Evolutionary conservation across 2,329 filamentous ascomycete genomes (phyloP), one percentile per base, ranked within the genome.

Genomic region (Fusarium dimerum): DNA sequence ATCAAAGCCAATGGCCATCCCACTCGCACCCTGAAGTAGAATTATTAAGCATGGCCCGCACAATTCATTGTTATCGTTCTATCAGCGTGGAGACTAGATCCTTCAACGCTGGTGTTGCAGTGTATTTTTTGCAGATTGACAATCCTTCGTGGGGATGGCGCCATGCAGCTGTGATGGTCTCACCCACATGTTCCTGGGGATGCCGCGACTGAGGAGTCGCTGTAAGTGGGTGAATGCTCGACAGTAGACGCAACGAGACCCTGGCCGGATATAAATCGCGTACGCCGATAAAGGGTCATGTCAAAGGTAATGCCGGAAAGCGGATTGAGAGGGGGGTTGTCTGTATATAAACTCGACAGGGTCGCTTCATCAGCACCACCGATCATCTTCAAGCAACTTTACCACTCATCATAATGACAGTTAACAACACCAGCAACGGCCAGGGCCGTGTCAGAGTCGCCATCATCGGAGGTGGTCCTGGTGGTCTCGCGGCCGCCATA

Each of bases 401-500:
- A 40, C 17, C 12, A 20, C n/a, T 11, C 2, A 45, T 26, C 20
- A 40, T 32, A 18, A 63, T 63, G 57, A 50, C 61, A 29, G 52
- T 58, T 13, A 61, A 60, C 29, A 51, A 59, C 29, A 45, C 50
- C 18, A 29, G 52, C 45, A 61, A 62, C 32, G 47, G 57, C 13
- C 36, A 30, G 30, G 40, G 47, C 9, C 45, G 40, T 5, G 39
- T 65, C 18, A 61, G 52, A 48, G 65, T 62, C 15, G 61, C 65
- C 39, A 64, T 63, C 16, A 64, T 67, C 32, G 65, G 66, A 15
- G 64, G 67, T 45, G 66, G 66, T 0, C 66, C 66, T 2, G 66
- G 65, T 4, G 66, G 66, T 1, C 45, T 69, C 7, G 66, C 61
- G 7, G 64, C 66, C n/a, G 68, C 69, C 1, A 72, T 72, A 42